Base-by-base conservation (phyloP, 2,329 filamentous ascomycete species). In the Aspergillus latus region DNA sequence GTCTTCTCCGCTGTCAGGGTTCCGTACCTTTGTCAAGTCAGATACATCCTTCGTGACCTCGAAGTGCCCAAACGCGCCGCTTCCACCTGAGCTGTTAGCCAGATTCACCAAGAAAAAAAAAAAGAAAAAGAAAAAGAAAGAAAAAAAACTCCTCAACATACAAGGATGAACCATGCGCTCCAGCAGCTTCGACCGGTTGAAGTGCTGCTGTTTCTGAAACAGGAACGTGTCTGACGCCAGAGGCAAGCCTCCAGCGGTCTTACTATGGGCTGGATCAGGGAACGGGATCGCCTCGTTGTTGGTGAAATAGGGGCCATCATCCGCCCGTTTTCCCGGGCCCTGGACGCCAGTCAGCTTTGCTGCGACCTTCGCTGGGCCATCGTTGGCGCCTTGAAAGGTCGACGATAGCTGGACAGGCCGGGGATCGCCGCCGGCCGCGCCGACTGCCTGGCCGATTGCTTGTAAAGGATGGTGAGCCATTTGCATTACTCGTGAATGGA, bases 171-270 rank as follows among this genome's bases (percentile, higher is more conserved):
- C 66, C 64, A 67, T 67, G 69, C 75, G 70, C 60, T 80, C 79
- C 3, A 82, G 72, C 40, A 74, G 76, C 68, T 82, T 82, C n/a
- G 77, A 80, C n/a, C 80, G 73, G 59, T 83, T 83, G 72, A 83
- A 83, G 15, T 75, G 74, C 67, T 82, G 80, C 67, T 82, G 80
- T 67, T 82, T 82, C 70, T 83, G 79, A 57, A 83, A 74, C 28
- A 83, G 69, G 60, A 81, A 80, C 0, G 77, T 72, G 66, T 82
- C 80, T 60, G 78, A 81, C 5, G 74, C 73, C 0, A 82, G 65
- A 0, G 80, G 80, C 43, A 83, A 74, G 4, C 80, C 81, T 0
- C 80, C 80, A 32, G 81, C 71, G 3, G 77, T 83, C 72, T 82
- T 82, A 70, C 79, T 82, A 64, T 82, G 79, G 13, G 65, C 55